Evolutionary conservation across 768 basidiomycete species (phyloP).

Genomic region (Clitopilus passeckerianus): DNA sequence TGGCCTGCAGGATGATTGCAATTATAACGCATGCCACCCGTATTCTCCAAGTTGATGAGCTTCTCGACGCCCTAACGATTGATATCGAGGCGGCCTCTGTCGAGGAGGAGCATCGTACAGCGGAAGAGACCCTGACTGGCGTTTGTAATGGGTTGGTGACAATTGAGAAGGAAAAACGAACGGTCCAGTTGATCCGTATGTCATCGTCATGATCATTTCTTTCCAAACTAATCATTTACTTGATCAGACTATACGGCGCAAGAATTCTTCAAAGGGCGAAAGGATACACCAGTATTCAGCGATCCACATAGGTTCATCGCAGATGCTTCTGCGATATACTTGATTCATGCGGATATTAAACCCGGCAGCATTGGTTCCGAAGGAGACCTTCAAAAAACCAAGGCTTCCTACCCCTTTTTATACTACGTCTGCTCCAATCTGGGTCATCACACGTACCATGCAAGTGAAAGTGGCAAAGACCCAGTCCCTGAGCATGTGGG

Average conservation of each 20-base stretch:
- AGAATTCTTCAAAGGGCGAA: background rate
- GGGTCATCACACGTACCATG: background rate
- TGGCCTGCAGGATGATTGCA: background rate
- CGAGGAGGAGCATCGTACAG: background rate
- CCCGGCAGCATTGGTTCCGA: background rate
- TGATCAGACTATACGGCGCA: background rate
- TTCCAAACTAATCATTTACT: background rate
- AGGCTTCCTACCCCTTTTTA: background rate
- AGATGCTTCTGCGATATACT: background rate
- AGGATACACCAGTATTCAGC: background rate
- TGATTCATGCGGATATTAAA: background rate
- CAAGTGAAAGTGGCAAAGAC: background rate
- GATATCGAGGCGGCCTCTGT: background rate
- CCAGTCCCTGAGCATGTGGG: background rate
- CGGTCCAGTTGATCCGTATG: background rate
- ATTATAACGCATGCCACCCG: background rate
- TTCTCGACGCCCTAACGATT: background rate
- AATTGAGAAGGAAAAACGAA: background rate
- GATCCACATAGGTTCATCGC: background rate
- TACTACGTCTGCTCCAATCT: background rate
- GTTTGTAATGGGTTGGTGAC: background rate
- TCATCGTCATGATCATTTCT: background rate
- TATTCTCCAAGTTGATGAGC: background rate
- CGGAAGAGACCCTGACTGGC: background rate
- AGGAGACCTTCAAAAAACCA: background rate